These are phyloP conservation scores for Cordyceps militaris DNA, from an alignment of 2,329 filamentous ascomycete genomes.

Conservation along the genomic window DNA sequence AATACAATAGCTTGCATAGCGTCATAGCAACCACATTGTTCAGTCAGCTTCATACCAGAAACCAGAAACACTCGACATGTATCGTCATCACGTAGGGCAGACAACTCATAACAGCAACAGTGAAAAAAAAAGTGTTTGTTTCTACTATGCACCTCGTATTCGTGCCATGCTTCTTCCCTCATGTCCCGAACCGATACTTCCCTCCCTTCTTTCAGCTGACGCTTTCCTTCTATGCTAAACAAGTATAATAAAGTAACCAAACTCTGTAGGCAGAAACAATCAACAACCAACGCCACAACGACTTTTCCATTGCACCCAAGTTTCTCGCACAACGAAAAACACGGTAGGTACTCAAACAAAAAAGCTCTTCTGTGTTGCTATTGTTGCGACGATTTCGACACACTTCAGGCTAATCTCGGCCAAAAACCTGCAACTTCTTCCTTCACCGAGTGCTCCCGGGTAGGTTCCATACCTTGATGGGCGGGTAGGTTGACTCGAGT, in stretches of 20 bases:
- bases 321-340: not conserved
- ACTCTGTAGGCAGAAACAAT: not conserved
- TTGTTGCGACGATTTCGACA: not conserved
- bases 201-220: not conserved
- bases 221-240: constrained; percentile 3
- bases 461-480: not conserved
- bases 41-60: not conserved
- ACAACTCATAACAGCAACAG: not conserved
- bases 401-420: not conserved
- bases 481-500: not conserved
- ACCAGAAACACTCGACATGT: not conserved
- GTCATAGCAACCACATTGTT: not conserved
- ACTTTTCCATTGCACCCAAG: not conserved
- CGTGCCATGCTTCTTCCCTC: not conserved
- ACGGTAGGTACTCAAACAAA: not conserved
- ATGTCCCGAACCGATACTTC: not conserved
- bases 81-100: not conserved
- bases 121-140: not conserved
- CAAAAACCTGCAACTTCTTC: not conserved
- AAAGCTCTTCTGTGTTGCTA: not conserved
- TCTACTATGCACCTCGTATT: not conserved
- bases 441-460: not conserved
- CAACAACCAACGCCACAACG: not conserved
- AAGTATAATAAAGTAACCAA: not conserved
- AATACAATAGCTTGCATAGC: not conserved